Base-by-base conservation (phyloP, 768 basidiomycete genomes). In the Pulveroboletus sp. region DNA sequence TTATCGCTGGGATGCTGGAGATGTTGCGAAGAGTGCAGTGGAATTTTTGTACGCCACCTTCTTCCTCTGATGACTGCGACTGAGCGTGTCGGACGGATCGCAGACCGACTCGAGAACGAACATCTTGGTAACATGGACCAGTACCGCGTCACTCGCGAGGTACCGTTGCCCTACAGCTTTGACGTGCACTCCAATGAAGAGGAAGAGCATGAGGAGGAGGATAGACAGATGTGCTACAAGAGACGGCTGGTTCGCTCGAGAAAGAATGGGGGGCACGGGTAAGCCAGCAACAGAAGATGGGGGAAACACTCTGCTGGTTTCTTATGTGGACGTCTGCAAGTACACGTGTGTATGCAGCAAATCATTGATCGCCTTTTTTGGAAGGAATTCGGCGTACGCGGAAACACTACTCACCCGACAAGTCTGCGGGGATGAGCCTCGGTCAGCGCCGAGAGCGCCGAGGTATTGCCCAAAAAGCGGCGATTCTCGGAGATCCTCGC, bases 51-150 rank as follows among this genome's bases (percentile, higher is more conserved):
- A 50, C 61, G 88, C 10, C 2, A 21, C 8, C 68, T 32, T 41
- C 30, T 30, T 35, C 31, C 15, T 26, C 27, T 26, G 11, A 5
- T 24, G 27, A 41, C 12, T 8, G 9, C 11, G 9, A 35, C 15
- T 51, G 27, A 26, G 3, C 15, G 2, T 15, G 6, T 17, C 1
- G 3, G 10, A 38, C 18, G 18, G n/a, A 32, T 30, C 6, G 15
- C 56, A 89, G 85, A 80, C 64, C 86, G 88, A 56, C 70, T 90
- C 38, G 89, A 93, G 65, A 93, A 89, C 69, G 93, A 95, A 71
- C 93, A 95, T 54, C 73, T 93, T n/a, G 91, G 92, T 75, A 94
- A 93, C 66, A 81, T 91, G 67, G 93, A 94, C 78, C 91, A 93
- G 59, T 95, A 93, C 64, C 87, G 91, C 17, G 83, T 89, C 27